Evolutionary conservation across 2,329 filamentous ascomycete genomes (phyloP), one percentile per base, ranked within the genome.

Genomic region (Didymella segeticola): DNA sequence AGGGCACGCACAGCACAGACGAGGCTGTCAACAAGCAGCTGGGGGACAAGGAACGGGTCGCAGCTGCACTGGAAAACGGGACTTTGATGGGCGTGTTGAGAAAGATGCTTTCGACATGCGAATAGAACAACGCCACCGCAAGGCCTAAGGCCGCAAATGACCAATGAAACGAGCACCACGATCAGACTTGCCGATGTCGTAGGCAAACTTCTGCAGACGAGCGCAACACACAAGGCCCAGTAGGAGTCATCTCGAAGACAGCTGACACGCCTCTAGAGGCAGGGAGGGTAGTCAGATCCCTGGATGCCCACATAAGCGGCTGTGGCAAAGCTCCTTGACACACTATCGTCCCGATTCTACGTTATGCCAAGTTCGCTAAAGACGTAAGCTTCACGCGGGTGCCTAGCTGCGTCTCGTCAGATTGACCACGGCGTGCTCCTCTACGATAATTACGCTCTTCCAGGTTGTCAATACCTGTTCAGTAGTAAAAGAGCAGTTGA

Each of bases 21-120:
- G 92, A 96, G 59, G 92, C 96, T 73, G 92, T 97, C 46, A 97
- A 96, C 78, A 97, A 97, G 81, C 95, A 99, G 77, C 80, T 99
- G 36, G 90, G 87, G 27, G 95, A 99, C 78, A 99, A 98, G 80
- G 95, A 99, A 79, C 83, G 95, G 57, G 95, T 99, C 37, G 93
- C 93, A 1, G 95, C 95, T 9, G 95, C 95, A 6, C 79, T 97
- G 65, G 95, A 98, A 77, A 99, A 99, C 72, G 90, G 90, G 51
- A 96, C 90, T 1, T 79, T 99, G 56, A 91, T 91, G 81, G 87
- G 87, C 33, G 90, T 97, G 26, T 82, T 99, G 60, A 87, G 90
- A 72, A 96, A 95, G 77, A 98, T 99, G 95, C 82, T 98, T 58
- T 87, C 91, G 72, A 93, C 89, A 1, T 96, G 91, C 76, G 82